Base-by-base conservation (phyloP, 2,329 filamentous ascomycete species). In the Biscogniauxia sp. region DNA sequence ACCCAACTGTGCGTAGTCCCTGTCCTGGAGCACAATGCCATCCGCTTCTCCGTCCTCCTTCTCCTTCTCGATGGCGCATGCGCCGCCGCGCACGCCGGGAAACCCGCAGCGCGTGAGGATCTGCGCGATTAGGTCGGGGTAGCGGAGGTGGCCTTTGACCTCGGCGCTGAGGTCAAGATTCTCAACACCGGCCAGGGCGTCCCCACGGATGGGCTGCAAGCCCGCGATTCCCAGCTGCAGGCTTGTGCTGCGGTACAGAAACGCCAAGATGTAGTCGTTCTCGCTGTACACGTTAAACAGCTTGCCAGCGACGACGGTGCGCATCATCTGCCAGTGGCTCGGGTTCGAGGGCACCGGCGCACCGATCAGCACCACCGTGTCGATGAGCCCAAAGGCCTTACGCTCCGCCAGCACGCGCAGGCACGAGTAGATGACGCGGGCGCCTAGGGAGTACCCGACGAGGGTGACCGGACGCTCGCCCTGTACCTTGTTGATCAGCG, bases 211-310 rank as follows among this genome's bases (percentile, higher is more conserved):
- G 32, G 86, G 82, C 72, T 97, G 90, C 1, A 98, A 78, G 0
- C 93, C 94, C 0, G 93, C 93, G 51, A 97, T 86, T 3, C 93
- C 93, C 50, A 91, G 83, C 65, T 95, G 89, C 26, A 96, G 84
- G 61, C 88, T 93, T 50, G 90, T 92, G 2, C 92, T 89, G 52
- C 93, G 87, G 74, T 97, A 97, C 19, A 97, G 79, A 72, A 97
- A 94, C 0, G 87, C 93, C 1, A 97, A 85, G 32, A 97, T 87
- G 70, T 92, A 91, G 75, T 97, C 93, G 62, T 95, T 93, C 56
- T 89, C 87, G 1, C 91, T 94, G 76, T 89, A 97, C 8, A 94
- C 92, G 68, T 97, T 97, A 68, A 96, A 89, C 7, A 97, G 82
- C 60, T 90, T 85, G 2, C 93, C 93, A 1, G 88, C 86, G 0